A percentile compares a stretch with the other conserved stretches of the same genome.
Conservation (phyloP, 2,329 filamentous ascomycete species). For the Aspergillus chevalieri region DNA sequence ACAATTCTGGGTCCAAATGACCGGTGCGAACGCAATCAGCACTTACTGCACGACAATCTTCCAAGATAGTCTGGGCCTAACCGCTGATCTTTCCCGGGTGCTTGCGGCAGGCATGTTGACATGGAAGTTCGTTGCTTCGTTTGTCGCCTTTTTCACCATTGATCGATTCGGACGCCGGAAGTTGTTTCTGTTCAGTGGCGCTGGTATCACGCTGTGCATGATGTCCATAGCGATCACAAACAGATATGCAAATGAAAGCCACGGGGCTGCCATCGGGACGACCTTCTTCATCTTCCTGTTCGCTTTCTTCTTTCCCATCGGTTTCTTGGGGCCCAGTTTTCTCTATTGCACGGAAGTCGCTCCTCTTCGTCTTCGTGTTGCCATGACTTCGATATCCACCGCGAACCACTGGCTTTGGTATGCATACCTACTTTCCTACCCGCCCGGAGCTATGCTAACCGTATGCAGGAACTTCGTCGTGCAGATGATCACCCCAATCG, state of each 20-base stretch:
- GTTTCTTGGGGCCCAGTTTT: constrained; percentile 15
- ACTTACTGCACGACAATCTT: constrained; percentile 44
- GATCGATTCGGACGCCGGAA: constrained; percentile 9
- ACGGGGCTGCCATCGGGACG: constrained; percentile 5
- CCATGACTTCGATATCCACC: constrained; percentile 10
- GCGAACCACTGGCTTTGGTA: constrained; percentile 14
- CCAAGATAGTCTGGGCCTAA: constrained; percentile 16
- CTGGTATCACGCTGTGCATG: constrained; percentile 14
- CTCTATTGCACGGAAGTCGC: constrained; percentile 16
- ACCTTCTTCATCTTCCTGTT: constrained; percentile 15
- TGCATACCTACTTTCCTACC: not conserved
- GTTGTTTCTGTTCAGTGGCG: constrained; percentile 13
- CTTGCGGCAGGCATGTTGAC: constrained; percentile 11
- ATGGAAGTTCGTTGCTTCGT: constrained; percentile 11
- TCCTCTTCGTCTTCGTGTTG: constrained; percentile 12
- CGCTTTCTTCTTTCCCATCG: constrained; percentile 16
- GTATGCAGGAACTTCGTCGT: constrained; percentile 14
- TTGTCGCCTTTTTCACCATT: not conserved
- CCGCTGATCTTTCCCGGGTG: constrained; percentile 6
- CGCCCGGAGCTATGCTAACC: not conserved
- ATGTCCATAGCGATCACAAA: constrained; percentile 11
- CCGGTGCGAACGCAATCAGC: constrained; percentile 41
- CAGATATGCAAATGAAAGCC: constrained; percentile 4
- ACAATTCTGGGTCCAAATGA: constrained; percentile 40
- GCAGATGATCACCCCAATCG: constrained; percentile 15